Evolutionary conservation across 768 basidiomycete genomes (phyloP).

Genomic region (Trametes meyenii): DNA sequence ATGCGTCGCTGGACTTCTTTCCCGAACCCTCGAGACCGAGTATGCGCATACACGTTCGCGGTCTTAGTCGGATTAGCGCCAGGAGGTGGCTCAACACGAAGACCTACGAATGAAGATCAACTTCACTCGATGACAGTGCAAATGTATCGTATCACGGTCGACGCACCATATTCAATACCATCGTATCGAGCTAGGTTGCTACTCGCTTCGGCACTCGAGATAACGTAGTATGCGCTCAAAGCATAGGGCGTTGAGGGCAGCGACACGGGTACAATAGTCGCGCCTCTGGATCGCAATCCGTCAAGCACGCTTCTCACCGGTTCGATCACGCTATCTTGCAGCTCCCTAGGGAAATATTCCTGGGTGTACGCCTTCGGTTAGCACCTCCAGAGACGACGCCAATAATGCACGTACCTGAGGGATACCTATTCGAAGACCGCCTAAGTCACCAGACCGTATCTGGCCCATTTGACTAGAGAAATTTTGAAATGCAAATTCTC

Average conservation of each 20-base stretch:
- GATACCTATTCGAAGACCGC: constrained; percentile 71
- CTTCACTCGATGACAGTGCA: too few species aligned
- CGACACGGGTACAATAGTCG: constrained; percentile 69
- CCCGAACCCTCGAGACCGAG: constrained; percentile 77
- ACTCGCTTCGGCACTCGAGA: constrained; percentile 91
- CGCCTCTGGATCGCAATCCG: constrained; percentile 55
- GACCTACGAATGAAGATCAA: too few species aligned
- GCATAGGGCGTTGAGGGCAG: constrained; percentile 72
- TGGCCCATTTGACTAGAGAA: constrained; percentile 2
- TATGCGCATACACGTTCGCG: constrained; percentile 61
- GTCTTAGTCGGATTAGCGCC: constrained; percentile 51
- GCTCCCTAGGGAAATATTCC: constrained; percentile 83
- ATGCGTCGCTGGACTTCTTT: constrained; percentile 85
- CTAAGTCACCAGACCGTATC: constrained; percentile 31
- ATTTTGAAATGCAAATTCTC: constrained; percentile 38
- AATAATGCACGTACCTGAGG: constrained; percentile 56
- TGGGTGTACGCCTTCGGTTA: constrained; percentile 16
- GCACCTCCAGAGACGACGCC: neutral
- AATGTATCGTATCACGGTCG: neutral
- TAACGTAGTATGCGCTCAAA: constrained; percentile 93
- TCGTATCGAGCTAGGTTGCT: constrained; percentile 92
- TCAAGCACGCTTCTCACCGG: constrained; percentile 51
- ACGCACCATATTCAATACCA: constrained; percentile 78
- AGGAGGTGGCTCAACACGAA: constrained; percentile 48
- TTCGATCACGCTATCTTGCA: constrained; percentile 48